These are phyloP conservation scores for Solanum neorickii DNA, from an alignment of 257 asterid genomes.

Conservation along the genomic window DNA sequence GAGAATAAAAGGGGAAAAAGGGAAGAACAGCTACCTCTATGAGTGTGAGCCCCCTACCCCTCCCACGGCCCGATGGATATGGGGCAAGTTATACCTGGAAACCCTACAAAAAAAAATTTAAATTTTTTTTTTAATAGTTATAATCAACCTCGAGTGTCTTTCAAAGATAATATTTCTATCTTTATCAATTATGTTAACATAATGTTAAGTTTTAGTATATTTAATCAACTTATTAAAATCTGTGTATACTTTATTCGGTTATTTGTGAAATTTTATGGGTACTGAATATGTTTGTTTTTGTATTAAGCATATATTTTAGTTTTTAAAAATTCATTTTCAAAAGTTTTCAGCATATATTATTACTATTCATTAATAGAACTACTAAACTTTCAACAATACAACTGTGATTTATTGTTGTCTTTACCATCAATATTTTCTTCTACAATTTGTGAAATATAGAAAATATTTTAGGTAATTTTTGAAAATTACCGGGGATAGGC, in stretches of 20 bases:
- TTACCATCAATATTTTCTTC: neutral
- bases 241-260: neutral
- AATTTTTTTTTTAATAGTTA: too few species aligned
- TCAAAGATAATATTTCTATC: too few species aligned
- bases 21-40: neutral
- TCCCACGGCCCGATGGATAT: neutral
- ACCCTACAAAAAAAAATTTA: neutral
- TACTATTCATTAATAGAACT: neutral
- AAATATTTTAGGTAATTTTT: neutral
- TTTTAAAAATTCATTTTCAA: neutral
- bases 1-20: neutral
- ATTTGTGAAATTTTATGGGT: neutral
- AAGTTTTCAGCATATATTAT: neutral
- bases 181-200: too few species aligned
- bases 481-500: conserved; percentile 7
- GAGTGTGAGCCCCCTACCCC: neutral
- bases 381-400: neutral
- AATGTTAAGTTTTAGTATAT: too few species aligned
- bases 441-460: neutral
- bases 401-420: neutral
- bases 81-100: neutral
- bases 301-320: neutral
- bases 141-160: accelerated
- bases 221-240: accelerated
- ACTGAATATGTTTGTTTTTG: neutral